A percentile compares a stretch with the other conserved stretches of the same genome.
These are phyloP conservation scores for Brassica rapa DNA, from an alignment of 345 rosid genomes.

Conservation along the genomic window DNA sequence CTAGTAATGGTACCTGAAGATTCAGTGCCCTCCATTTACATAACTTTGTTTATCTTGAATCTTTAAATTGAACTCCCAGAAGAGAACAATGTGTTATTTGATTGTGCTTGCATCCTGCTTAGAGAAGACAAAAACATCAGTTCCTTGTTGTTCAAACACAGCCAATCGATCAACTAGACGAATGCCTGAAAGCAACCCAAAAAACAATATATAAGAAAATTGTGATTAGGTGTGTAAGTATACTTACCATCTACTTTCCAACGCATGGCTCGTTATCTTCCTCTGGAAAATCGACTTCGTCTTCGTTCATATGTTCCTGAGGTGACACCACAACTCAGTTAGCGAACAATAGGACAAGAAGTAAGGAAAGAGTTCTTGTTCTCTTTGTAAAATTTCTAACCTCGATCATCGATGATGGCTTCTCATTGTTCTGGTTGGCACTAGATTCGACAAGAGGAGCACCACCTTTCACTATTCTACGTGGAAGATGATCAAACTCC, in stretches of 20 bases:
- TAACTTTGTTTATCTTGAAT: slow-evolving; percentile 12
- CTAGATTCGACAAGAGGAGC: slow-evolving; percentile 37
- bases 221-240: neutral
- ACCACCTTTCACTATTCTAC: slow-evolving; percentile 35
- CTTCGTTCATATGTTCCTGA: slow-evolving; percentile 37
- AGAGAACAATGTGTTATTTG: slow-evolving; percentile 9
- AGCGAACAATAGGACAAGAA: slow-evolving; percentile 3
- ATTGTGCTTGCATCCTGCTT: slow-evolving; percentile 20
- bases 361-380: neutral
- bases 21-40: slow-evolving; percentile 21
- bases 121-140: slow-evolving; percentile 6
- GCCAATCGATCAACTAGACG: neutral
- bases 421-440: slow-evolving; percentile 24
- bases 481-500: slow-evolving; percentile 44
- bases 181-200: neutral
- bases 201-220: too few relatives aligned
- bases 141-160: slow-evolving; percentile 1
- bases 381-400: slow-evolving; percentile 7
- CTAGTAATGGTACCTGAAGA: slow-evolving; percentile 25
- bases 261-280: slow-evolving; percentile 18
- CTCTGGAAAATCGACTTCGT: slow-evolving; percentile 24
- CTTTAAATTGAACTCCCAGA: slow-evolving; percentile 7
- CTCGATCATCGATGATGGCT: slow-evolving; percentile 20
- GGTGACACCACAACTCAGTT: neutral
- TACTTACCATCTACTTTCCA: slow-evolving; percentile 13